phyloP scores from a whole-genome alignment of 2,329 filamentous ascomycete genomes.

The Clarireedia hainanense region DNA sequence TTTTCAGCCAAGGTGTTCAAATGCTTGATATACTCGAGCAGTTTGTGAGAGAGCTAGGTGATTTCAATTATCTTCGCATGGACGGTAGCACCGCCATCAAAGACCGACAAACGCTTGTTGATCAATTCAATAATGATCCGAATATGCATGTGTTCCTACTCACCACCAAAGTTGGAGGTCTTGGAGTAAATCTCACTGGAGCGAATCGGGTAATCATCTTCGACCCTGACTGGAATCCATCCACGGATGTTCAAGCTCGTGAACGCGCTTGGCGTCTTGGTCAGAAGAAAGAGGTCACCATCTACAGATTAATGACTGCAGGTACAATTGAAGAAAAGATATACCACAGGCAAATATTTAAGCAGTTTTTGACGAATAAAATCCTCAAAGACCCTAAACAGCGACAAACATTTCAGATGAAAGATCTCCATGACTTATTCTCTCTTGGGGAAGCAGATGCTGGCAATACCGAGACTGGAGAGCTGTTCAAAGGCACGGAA shows the following conservation, averaged over 20 bases:
- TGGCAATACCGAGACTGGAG: conserved; percentile 72
- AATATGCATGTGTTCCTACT: conserved; percentile 81
- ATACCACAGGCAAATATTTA: conserved; percentile 97
- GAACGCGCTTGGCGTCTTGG: conserved; percentile 94
- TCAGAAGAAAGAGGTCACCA: conserved; percentile 89
- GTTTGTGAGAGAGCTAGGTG: conserved; percentile 60
- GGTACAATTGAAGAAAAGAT: conserved; percentile 99
- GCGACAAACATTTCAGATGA: conserved; percentile 80
- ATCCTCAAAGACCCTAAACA: conserved; percentile 92
- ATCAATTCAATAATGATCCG: conserved; percentile 80
- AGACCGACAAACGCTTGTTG: conserved; percentile 79
- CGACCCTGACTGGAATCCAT: conserved; percentile 98
- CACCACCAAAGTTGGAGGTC: conserved; percentile 89
- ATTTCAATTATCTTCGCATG: conserved; percentile 79
- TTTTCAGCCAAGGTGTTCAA: conserved; percentile 89
- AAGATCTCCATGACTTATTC: conserved; percentile 88
- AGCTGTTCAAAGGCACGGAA: conserved; percentile 81
- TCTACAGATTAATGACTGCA: conserved; percentile 95
- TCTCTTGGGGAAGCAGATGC: conserved; percentile 62
- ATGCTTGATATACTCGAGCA: conserved; percentile 93
- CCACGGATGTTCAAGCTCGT: conserved; percentile 88
- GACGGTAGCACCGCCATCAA: conserved; percentile 88
- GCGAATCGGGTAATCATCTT: conserved; percentile 96
- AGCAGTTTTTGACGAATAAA: conserved; percentile 95
- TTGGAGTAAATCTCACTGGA: conserved; percentile 90